These are phyloP conservation scores for Platanthera guangdongensis DNA, from an alignment of 106 monocot genomes.

Conservation along the genomic window DNA sequence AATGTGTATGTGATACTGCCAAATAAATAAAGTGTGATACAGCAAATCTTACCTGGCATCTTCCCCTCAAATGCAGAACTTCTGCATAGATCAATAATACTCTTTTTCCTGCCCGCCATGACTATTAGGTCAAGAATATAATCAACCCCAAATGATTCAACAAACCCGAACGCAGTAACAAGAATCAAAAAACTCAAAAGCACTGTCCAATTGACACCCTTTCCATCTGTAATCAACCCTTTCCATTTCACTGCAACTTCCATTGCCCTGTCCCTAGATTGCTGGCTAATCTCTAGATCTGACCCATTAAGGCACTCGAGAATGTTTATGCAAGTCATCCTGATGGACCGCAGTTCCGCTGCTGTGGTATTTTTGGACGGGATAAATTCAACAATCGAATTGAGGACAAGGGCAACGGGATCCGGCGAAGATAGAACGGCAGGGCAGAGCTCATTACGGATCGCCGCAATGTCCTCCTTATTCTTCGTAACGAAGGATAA, in stretches of 20 bases:
- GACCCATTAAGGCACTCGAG: not conserved
- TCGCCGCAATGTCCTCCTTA: not conserved
- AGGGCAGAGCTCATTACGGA: not conserved
- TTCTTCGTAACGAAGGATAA: not conserved
- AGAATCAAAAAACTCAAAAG: not conserved
- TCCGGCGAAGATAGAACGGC: conserved; percentile 5
- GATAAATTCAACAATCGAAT: not conserved
- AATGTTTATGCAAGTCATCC: not conserved
- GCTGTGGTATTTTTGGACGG: not conserved
- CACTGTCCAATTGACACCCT: not conserved
- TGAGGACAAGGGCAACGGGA: conserved; percentile 2
- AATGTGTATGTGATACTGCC: no score
- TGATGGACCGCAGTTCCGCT: not conserved
- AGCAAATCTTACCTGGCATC: no score
- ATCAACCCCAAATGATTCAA: no score
- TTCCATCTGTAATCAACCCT: not conserved
- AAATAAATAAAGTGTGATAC: no score
- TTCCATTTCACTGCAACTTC: not conserved
- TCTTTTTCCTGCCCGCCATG: no score
- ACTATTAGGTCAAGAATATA: no score
- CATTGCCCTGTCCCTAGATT: conserved; percentile 4
- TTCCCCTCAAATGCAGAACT: no score
- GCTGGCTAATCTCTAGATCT: not conserved
- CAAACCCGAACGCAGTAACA: no score
- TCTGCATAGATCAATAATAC: no score